These are phyloP conservation scores for Periconia sp. DNA, from an alignment of 2,329 filamentous ascomycete genomes.

Conservation along the genomic window DNA sequence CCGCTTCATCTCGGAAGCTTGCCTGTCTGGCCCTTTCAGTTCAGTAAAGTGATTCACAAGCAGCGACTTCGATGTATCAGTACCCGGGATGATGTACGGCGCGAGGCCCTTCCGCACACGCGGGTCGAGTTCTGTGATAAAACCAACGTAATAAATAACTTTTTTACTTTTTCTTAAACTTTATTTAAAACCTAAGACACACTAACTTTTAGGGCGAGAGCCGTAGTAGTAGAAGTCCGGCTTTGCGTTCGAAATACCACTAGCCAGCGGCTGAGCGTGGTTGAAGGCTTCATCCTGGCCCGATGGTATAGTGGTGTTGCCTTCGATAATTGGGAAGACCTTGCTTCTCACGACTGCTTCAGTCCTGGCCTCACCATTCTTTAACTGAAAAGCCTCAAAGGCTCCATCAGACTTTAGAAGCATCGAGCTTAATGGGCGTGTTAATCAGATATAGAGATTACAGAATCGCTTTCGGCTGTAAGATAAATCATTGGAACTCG, in stretches of 20 bases:
- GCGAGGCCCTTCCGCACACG: constrained; percentile 18
- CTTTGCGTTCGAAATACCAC: constrained; percentile 33
- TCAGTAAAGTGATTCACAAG: constrained; percentile 44
- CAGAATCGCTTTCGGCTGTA: too few species aligned
- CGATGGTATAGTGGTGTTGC: constrained; percentile 13
- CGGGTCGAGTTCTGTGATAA: constrained; percentile 20
- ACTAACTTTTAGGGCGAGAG: constrained; percentile 22
- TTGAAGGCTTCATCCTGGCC: constrained; percentile 29
- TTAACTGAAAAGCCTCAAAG: constrained; percentile 21
- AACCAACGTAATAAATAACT: too few species aligned
- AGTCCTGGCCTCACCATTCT: constrained; percentile 14
- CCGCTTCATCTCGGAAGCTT: constrained; percentile 16
- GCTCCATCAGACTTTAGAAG: constrained; percentile 14
- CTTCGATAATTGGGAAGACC: constrained; percentile 18
- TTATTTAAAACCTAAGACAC: too few species aligned
- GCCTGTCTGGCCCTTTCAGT: constrained; percentile 20
- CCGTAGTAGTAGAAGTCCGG: constrained; percentile 46
- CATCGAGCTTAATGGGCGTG: too few species aligned
- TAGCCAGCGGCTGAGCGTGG: constrained; percentile 44
- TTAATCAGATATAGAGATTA: too few species aligned
- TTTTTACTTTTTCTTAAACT: too few species aligned
- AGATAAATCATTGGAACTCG: too few species aligned
- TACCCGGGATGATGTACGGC: constrained; percentile 42
- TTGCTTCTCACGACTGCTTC: constrained; percentile 19
- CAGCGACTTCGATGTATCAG: constrained; percentile 33